Conservation (phyloP, 164 flowering plant species). For the Dillenia turbinata region DNA sequence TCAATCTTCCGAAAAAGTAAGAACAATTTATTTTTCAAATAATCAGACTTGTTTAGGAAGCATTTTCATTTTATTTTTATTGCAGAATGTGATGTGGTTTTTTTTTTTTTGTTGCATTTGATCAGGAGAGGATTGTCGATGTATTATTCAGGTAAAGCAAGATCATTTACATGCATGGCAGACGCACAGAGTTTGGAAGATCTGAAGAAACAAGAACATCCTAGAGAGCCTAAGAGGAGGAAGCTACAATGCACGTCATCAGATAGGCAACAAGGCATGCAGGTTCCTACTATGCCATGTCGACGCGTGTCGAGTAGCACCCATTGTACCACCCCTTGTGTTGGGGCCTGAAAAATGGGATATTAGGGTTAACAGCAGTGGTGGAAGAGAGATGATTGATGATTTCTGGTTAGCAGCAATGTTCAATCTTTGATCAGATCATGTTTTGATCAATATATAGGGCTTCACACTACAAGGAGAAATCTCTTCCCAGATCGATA, state of each 20-base stretch:
- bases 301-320: conserved; percentile 26
- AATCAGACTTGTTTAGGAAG: no score
- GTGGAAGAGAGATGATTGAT: no score
- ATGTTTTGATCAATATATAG: no score
- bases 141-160: conserved; percentile 56
- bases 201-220: conserved; percentile 45
- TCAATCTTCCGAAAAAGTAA: conserved; percentile 53
- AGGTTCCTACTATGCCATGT: conserved; percentile 25
- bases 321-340: conserved; percentile 25
- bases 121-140: conserved; percentile 70
- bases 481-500: no score
- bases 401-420: no score
- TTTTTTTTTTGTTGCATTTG: neutral
- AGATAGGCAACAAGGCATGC: conserved; percentile 12
- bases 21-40: neutral
- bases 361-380: no score
- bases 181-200: conserved; percentile 51
- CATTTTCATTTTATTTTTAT: neutral
- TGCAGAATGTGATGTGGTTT: neutral
- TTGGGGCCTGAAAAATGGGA: conserved; percentile 8
- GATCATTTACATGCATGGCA: conserved; percentile 45
- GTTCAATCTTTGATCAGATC: no score
- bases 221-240: conserved; percentile 40
- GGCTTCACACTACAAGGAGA: no score
- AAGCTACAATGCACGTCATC: conserved; percentile 21